Evolutionary conservation across 192 early-diverging fungal species (phyloP).

Genomic region (Mortierella hygrophila): DNA sequence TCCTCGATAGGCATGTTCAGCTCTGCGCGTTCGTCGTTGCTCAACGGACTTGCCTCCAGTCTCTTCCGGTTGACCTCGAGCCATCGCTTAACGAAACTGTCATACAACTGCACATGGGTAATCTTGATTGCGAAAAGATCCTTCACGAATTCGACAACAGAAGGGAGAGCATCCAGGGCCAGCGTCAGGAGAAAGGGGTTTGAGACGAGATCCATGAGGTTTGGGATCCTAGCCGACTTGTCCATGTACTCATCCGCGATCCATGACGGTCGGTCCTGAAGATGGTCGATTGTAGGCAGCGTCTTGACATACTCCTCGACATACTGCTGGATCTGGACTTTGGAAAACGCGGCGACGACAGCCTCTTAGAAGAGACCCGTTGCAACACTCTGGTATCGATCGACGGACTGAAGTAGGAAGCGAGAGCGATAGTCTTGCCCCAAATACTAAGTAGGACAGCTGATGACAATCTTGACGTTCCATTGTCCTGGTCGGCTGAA

Average conservation of each 20-base stretch:
- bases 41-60: not conserved
- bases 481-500: not conserved
- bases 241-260: no score
- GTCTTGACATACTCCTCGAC: no score
- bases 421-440: not conserved
- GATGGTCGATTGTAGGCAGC: no score
- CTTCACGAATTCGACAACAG: not conserved
- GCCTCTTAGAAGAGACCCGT: no score
- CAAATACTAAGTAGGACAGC: not conserved
- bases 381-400: no score
- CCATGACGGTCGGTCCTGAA: no score
- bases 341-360: no score
- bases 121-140: not conserved
- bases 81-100: conserved; percentile 9
- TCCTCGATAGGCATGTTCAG: not conserved
- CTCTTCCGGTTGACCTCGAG: not conserved
- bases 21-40: not conserved
- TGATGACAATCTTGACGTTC: conserved; percentile 3
- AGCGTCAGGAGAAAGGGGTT: no score
- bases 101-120: not conserved
- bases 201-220: no score
- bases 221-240: no score
- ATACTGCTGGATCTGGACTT: no score
- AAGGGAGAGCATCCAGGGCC: not conserved
- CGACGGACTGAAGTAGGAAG: not conserved